Conservation (phyloP, 495 filamentous ascomycete genomes). For the Pseudevernia furfuracea region DNA sequence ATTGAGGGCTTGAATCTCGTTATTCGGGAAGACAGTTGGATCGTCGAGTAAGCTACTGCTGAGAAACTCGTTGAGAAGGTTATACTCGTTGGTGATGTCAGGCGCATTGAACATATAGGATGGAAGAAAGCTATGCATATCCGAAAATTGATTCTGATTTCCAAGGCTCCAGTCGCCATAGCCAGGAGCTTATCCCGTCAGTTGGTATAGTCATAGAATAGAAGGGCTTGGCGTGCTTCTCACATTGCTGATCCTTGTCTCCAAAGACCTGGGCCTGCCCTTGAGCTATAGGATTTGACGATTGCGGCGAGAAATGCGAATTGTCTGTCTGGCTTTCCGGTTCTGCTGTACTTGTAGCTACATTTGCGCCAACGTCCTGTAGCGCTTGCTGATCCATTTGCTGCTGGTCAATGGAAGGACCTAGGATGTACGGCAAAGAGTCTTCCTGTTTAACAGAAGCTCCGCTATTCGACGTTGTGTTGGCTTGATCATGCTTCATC, state of each 20-base stretch:
- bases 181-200: constrained; percentile 48
- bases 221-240: constrained; percentile 37
- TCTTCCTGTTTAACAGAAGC: constrained; percentile 43
- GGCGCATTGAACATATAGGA: constrained; percentile 93
- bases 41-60: constrained; percentile 82
- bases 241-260: constrained; percentile 66
- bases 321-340: constrained; percentile 3
- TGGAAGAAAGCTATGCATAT: constrained; percentile 89
- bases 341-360: not conserved
- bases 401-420: constrained; percentile 30
- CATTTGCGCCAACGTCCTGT: constrained; percentile 14
- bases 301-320: constrained; percentile 9
- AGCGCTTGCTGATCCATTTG: constrained; percentile 25
- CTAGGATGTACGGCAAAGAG: constrained; percentile 29
- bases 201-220: constrained; percentile 17
- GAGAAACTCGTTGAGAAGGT: constrained; percentile 91
- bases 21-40: constrained; percentile 55
- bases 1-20: constrained; percentile 50
- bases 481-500: constrained; percentile 59
- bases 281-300: constrained; percentile 8
- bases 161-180: constrained; percentile 62
- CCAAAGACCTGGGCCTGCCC: constrained; percentile 12
- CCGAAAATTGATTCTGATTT: constrained; percentile 75
- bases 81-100: constrained; percentile 92
- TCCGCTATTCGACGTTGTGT: constrained; percentile 53